Evolutionary conservation across 352 stramenopile species (phyloP).

Genomic region (Globisporangium nunn): DNA sequence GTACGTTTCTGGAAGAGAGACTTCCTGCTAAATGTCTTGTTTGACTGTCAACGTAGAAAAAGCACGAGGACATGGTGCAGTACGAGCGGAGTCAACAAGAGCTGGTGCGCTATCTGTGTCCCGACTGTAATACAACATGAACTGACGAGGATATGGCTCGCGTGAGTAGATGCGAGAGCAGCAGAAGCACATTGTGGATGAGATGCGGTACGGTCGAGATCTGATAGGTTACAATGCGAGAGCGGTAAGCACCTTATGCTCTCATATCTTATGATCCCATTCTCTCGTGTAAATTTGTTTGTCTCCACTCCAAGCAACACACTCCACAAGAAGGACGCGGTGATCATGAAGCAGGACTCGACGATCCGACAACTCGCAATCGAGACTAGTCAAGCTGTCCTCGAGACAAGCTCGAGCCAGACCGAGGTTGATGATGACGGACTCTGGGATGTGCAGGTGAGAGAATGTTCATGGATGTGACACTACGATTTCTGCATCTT

Average conservation of each 20-base stretch:
- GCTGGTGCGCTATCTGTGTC: conserved; percentile 15
- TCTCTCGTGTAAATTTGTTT: background rate
- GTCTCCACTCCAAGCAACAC: conserved; percentile 10
- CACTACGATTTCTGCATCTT: background rate
- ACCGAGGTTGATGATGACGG: conserved; percentile 68
- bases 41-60: conserved; percentile 19
- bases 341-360: conserved; percentile 35
- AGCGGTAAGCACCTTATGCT: no score
- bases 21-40: background rate
- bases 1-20: background rate
- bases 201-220: conserved; percentile 32
- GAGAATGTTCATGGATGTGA: no score
- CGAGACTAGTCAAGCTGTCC: conserved; percentile 13
- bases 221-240: no score
- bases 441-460: conserved; percentile 57
- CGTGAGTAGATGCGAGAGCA: conserved; percentile 27
- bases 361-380: conserved; percentile 37
- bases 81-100: conserved; percentile 39
- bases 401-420: conserved; percentile 27
- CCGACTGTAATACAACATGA: background rate
- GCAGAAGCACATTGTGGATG: conserved; percentile 40
- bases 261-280: background rate
- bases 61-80: conserved; percentile 33
- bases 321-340: conserved; percentile 43
- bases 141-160: no score